These are phyloP conservation scores for Lasiodiplodia sp. DNA, from an alignment of 2,329 filamentous ascomycete species.

Conservation along the genomic window DNA sequence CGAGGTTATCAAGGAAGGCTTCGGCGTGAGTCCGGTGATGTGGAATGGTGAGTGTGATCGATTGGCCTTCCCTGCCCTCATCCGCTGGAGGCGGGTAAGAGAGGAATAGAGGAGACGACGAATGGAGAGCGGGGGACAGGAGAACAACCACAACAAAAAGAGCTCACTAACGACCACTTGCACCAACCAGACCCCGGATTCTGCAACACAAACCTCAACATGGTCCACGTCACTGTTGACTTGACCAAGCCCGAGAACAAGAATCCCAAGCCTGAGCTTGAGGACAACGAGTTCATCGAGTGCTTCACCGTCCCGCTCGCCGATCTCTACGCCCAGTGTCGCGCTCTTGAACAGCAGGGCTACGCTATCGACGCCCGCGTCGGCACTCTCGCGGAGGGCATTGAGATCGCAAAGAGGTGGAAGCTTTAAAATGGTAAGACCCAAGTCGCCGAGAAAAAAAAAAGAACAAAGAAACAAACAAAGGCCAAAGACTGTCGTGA, in stretches of 20 bases:
- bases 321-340: slow-evolving; percentile 71
- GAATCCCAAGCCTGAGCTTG: slow-evolving; percentile 69
- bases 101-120: background rate
- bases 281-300: slow-evolving; percentile 85
- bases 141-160: background rate
- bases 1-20: slow-evolving; percentile 42
- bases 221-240: slow-evolving; percentile 78
- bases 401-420: slow-evolving; percentile 71
- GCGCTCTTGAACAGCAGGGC: slow-evolving; percentile 71
- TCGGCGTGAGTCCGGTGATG: slow-evolving; percentile 50
- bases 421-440: slow-evolving; percentile 36
- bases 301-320: slow-evolving; percentile 73
- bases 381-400: slow-evolving; percentile 78
- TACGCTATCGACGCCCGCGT: slow-evolving; percentile 82
- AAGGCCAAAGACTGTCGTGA: background rate
- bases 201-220: slow-evolving; percentile 57
- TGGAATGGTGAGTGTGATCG: slow-evolving; percentile 47
- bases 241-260: slow-evolving; percentile 73
- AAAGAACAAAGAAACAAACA: background rate
- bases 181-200: slow-evolving; percentile 47
- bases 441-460: background rate
- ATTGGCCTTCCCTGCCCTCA: background rate
- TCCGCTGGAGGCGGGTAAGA: background rate
- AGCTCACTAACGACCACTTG: background rate
- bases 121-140: background rate